Evolutionary conservation across 2,329 filamentous ascomycete species (phyloP).

Genomic region (Venturia aucupariae): DNA sequence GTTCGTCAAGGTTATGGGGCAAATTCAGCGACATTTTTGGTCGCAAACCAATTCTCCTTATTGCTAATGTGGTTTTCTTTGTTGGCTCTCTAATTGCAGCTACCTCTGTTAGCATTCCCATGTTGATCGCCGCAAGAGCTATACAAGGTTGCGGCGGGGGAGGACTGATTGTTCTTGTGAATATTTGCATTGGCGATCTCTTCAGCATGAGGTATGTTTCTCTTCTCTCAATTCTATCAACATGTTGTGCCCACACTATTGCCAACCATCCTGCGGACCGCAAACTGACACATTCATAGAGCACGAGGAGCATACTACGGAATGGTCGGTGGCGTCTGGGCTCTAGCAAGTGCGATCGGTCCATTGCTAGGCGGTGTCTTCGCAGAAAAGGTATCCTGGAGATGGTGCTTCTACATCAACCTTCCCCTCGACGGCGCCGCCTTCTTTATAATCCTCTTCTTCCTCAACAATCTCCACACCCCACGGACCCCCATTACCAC

Average conservation of each 20-base stretch:
- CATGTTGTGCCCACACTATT: not conserved
- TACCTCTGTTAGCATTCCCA: constrained; percentile 47
- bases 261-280: too few species aligned
- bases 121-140: constrained; percentile 53
- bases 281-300: constrained; percentile 21
- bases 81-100: constrained; percentile 53
- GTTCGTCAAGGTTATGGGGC: constrained; percentile 26
- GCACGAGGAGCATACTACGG: constrained; percentile 53
- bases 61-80: constrained; percentile 49
- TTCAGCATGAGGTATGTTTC: constrained; percentile 46
- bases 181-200: constrained; percentile 55
- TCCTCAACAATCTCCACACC: constrained; percentile 54
- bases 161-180: constrained; percentile 53
- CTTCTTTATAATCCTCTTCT: constrained; percentile 50
- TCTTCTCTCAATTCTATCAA: not conserved
- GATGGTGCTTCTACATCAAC: constrained; percentile 60
- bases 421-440: constrained; percentile 52
- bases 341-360: constrained; percentile 54
- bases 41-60: constrained; percentile 26
- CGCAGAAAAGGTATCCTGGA: constrained; percentile 53
- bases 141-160: constrained; percentile 57
- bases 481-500: constrained; percentile 53
- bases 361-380: constrained; percentile 60
- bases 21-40: constrained; percentile 33
- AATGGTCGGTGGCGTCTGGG: constrained; percentile 58